Evolutionary conservation across 2,329 filamentous ascomycete genomes (phyloP).

Genomic region (Didymella keratinophila): DNA sequence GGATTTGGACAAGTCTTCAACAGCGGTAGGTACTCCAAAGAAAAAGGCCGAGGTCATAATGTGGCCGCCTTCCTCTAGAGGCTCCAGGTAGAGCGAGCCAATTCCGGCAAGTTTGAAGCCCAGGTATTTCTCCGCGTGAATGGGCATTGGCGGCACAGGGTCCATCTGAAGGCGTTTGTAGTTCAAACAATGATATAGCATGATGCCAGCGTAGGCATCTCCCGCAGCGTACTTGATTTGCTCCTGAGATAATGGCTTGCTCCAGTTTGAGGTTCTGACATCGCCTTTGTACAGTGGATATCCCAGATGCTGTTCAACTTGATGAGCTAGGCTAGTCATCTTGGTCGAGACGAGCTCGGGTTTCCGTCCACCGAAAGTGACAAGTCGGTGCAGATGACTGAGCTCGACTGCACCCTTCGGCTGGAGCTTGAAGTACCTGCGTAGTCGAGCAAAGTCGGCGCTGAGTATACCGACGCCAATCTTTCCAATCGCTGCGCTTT

Average conservation of each 20-base stretch:
- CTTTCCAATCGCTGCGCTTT: slow-evolving; percentile 74
- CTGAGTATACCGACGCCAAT: slow-evolving; percentile 75
- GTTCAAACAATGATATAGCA: slow-evolving; percentile 77
- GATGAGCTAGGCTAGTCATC: slow-evolving; percentile 70
- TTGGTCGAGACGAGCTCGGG: slow-evolving; percentile 49
- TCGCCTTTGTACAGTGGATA: slow-evolving; percentile 82
- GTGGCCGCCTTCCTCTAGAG: slow-evolving; percentile 26
- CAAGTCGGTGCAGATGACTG: slow-evolving; percentile 79
- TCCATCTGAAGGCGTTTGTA: slow-evolving; percentile 63
- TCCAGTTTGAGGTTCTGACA: slow-evolving; percentile 81
- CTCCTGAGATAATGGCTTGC: slow-evolving; percentile 63
- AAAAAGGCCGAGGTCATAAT: slow-evolving; percentile 35
- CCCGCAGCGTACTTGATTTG: slow-evolving; percentile 81
- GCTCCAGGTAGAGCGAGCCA: slow-evolving; percentile 32
- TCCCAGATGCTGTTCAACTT: slow-evolving; percentile 74
- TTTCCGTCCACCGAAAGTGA: slow-evolving; percentile 69
- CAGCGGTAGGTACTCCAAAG: slow-evolving; percentile 26
- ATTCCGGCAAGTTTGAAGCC: slow-evolving; percentile 19
- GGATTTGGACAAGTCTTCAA: not conserved
- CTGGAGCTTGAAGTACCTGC: slow-evolving; percentile 70
- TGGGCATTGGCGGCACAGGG: slow-evolving; percentile 34
- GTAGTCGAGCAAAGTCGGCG: slow-evolving; percentile 70
- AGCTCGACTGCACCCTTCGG: slow-evolving; percentile 77
- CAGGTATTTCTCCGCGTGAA: slow-evolving; percentile 42
- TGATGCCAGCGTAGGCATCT: slow-evolving; percentile 84